Evolutionary conservation across 163 green algal species (phyloP), one percentile per base, ranked within the genome.

Genomic region (Scenedesmus sp.): DNA sequence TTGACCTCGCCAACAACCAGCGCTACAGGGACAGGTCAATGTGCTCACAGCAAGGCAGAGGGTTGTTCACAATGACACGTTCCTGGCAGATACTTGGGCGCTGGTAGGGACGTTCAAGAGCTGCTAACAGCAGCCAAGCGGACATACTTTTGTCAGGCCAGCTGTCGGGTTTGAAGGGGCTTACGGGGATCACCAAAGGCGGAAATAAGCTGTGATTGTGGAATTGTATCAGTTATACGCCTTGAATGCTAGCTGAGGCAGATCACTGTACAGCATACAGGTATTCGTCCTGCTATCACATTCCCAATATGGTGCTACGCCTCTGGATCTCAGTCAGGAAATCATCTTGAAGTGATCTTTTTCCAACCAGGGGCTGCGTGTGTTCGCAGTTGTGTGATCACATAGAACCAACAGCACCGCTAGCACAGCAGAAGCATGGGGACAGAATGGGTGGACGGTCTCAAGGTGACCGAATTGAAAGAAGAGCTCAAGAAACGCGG

Each of bases 391-490:
- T 35, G 15, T 49, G 72, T 35, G 37, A 81, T 46, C 16, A 49
- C 35, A 81, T 35, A 30, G 35, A 46, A 81, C 35, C 72, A 15
- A 33, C 35, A 44, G 3, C 33, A 81, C 72, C 35, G 35, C 12
- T n/a, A 81, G 37, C n/a, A 44, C n/a, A 43, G 70, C 35, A 81
- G 72, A 49, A 49, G 22, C 10, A 83, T 83, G 78, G 22, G 78
- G 20, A 92, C 82, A n/a, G 65, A 87, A 40, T 92, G 91, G 44
- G 82, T 94, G 0, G 65, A 80, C 26, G 56, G 49, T 30, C 86
- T 96, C 40, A 95, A 92, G 56, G 94, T 96, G 1, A 59, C 89
- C 26, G 88, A 95, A 78, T 72, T 95, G 51, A 95, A 93, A 43
- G 94, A 96, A 24, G 87, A 93, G 42, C 91, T 96, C 6, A 95